Percentiles rank a stretch among this genome's conserved stretches.
Conservation (phyloP, 495 filamentous ascomycete species). For the Penicillium soppii region DNA sequence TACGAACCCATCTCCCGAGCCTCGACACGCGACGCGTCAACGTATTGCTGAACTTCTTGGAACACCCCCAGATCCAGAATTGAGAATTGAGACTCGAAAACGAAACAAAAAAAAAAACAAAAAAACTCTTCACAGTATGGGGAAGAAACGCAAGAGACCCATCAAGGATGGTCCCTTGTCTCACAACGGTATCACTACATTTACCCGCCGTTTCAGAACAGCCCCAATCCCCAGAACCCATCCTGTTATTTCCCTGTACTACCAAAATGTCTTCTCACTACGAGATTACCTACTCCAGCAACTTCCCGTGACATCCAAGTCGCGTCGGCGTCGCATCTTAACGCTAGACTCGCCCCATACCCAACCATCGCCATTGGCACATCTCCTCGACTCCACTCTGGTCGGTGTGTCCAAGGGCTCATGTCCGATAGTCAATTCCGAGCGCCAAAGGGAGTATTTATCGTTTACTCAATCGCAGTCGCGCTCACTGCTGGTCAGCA, state of each 20-base stretch:
- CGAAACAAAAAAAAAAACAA: too few species aligned
- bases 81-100: not conserved
- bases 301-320: conserved; percentile 53
- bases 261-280: conserved; percentile 63
- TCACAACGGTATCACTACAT: conserved; percentile 18
- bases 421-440: conserved; percentile 32
- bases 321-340: conserved; percentile 48
- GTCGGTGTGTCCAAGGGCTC: conserved; percentile 52
- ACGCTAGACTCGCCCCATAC: conserved; percentile 19
- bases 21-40: conserved; percentile 4
- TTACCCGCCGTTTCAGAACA: conserved; percentile 20
- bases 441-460: conserved; percentile 56
- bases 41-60: too few species aligned
- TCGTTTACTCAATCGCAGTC: conserved; percentile 63
- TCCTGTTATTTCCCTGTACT: conserved; percentile 74
- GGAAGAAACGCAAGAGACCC: conserved; percentile 46
- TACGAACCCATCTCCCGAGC: not conserved
- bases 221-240: conserved; percentile 36
- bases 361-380: conserved; percentile 32
- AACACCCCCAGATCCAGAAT: not conserved
- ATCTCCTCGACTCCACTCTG: conserved; percentile 66
- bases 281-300: conserved; percentile 65
- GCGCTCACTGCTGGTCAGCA: conserved; percentile 31
- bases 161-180: conserved; percentile 22
- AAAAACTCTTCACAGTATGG: conserved; percentile 31